Evolutionary conservation across 2,329 filamentous ascomycete species (phyloP).

Genomic region (Fusarium incarnatum): DNA sequence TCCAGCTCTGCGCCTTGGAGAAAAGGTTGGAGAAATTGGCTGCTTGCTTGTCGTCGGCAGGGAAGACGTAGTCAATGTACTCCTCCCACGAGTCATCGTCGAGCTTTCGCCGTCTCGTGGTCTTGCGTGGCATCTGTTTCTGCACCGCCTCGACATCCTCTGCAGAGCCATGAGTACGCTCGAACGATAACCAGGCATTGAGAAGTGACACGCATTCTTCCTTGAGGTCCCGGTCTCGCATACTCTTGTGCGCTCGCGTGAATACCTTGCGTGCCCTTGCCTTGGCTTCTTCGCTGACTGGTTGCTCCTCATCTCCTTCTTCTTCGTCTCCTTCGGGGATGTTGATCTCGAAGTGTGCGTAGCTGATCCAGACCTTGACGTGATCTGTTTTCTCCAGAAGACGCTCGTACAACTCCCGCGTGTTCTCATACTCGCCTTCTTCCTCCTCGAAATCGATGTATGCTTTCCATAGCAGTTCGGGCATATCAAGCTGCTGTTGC

Average conservation of each 20-base stretch:
- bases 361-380: conserved; percentile 99
- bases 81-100: conserved; percentile 95
- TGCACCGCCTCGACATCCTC: conserved; percentile 85
- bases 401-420: conserved; percentile 86
- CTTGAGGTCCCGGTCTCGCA: conserved; percentile 91
- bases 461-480: conserved; percentile 95
- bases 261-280: conserved; percentile 84
- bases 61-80: conserved; percentile 97
- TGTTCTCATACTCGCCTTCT: conserved; percentile 88
- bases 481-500: conserved; percentile 92
- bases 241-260: conserved; percentile 82
- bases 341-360: conserved; percentile 98
- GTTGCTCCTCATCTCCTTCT: conserved; percentile 71
- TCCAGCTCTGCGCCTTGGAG: conserved; percentile 89
- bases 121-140: conserved; percentile 91
- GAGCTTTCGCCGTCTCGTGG: conserved; percentile 91
- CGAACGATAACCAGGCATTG: conserved; percentile 92
- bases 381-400: conserved; percentile 95
- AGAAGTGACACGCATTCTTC: conserved; percentile 94
- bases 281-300: conserved; percentile 86
- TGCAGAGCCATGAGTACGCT: conserved; percentile 81
- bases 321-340: conserved; percentile 79
- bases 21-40: conserved; percentile 86
- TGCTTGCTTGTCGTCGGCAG: conserved; percentile 89
- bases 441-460: conserved; percentile 99